These are phyloP conservation scores for Globisporangium splendens DNA, from an alignment of 352 stramenopile genomes.

Conservation along the genomic window DNA sequence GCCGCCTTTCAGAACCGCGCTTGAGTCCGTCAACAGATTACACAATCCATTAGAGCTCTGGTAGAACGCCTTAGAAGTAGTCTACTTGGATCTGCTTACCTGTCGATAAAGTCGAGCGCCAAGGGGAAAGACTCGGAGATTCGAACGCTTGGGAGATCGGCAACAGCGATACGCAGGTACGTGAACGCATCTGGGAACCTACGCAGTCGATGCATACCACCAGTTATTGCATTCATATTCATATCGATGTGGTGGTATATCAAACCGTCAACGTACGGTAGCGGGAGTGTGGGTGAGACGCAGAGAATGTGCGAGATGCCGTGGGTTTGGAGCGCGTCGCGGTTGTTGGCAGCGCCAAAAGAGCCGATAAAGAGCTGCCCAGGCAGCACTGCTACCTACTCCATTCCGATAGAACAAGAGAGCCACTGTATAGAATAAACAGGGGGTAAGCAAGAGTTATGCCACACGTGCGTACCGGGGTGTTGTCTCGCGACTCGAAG, in stretches of 20 bases:
- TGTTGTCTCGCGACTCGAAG: conserved; percentile 40
- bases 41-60: neutral
- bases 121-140: conserved; percentile 47
- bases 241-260: no score
- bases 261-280: conserved; percentile 13
- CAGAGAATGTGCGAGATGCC: conserved; percentile 63
- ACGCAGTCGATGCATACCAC: neutral
- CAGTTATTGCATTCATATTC: neutral
- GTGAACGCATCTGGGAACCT: conserved; percentile 49
- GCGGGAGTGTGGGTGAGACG: conserved; percentile 36
- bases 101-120: conserved; percentile 60
- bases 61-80: neutral
- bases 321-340: conserved; percentile 24
- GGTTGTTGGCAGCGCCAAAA: conserved; percentile 58
- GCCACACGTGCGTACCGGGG: conserved; percentile 34
- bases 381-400: conserved; percentile 16
- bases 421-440: no score
- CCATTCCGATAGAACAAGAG: no score
- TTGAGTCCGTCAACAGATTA: conserved; percentile 5
- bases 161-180: conserved; percentile 27
- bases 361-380: conserved; percentile 61
- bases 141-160: conserved; percentile 31
- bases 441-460: no score
- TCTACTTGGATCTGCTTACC: conserved; percentile 29
- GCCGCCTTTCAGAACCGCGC: conserved; percentile 32